Percentiles rank a stretch among this genome's conserved stretches.
phyloP scores from a whole-genome alignment of 371 early-diverging fungal genomes.

The Umbelopsis sp. region DNA sequence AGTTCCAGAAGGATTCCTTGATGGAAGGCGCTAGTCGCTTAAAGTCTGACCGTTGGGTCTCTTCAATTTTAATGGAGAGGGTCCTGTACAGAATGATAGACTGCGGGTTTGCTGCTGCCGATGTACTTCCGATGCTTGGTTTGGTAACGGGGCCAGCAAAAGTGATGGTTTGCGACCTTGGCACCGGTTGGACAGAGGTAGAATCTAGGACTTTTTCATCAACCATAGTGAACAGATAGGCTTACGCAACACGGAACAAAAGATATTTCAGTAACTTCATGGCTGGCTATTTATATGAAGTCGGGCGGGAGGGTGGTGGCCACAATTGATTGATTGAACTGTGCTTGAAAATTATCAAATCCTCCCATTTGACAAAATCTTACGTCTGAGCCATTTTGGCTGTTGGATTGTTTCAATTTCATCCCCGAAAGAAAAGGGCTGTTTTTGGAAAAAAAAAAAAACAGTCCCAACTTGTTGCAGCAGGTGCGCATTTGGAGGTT shows the following conservation, averaged over 20 bases:
- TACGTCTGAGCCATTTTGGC: conserved; percentile 8
- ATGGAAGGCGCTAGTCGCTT: conserved; percentile 1
- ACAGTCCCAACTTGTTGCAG: too few relatives aligned
- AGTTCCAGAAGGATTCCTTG: conserved; percentile 7
- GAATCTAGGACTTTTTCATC: not conserved
- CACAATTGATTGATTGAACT: not conserved
- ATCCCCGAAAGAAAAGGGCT: not conserved
- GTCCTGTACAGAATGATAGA: conserved; percentile 7
- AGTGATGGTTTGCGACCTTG: conserved; percentile 13
- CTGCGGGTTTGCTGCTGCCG: not conserved
- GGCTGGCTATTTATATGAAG: not conserved
- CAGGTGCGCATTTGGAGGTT: too few relatives aligned
- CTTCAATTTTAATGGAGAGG: conserved; percentile 13
- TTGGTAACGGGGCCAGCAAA: not conserved
- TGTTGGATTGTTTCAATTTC: not conserved
- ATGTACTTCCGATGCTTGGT: not conserved
- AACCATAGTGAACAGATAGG: not conserved
- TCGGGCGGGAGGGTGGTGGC: not conserved
- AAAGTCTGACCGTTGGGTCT: conserved; percentile 5
- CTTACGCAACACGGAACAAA: not conserved
- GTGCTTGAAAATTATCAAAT: not conserved
- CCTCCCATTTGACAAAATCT: not conserved
- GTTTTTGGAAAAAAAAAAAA: not conserved
- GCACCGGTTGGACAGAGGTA: not conserved
- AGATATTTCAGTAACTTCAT: not conserved